Conservation (phyloP, 768 basidiomycete species). For the Kwoniella botswanensis region DNA sequence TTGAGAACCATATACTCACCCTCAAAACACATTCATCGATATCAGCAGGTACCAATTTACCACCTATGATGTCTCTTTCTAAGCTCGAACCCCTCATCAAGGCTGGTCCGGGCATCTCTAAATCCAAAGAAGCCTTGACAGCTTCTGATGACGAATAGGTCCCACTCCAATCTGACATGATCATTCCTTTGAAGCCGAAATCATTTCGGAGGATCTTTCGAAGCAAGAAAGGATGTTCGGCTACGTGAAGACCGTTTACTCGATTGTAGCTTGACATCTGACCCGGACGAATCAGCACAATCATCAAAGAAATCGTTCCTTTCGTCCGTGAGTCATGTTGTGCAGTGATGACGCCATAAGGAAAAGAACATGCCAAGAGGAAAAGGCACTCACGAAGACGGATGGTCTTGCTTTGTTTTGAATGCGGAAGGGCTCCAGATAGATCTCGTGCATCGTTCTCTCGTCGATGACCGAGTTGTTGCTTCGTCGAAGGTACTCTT, state of each 20-base stretch:
- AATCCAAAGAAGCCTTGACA: constrained; percentile 75
- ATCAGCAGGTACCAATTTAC: constrained; percentile 70
- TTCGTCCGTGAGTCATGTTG: neutral
- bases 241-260: constrained; percentile 73
- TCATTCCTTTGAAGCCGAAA: constrained; percentile 72
- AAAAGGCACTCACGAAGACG: constrained; percentile 66
- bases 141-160: constrained; percentile 69
- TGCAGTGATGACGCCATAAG: neutral
- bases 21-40: constrained; percentile 71
- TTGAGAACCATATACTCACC: constrained; percentile 56
- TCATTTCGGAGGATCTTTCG: constrained; percentile 71
- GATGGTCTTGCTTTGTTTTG: constrained; percentile 64
- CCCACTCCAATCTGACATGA: constrained; percentile 87
- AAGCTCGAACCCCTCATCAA: constrained; percentile 33
- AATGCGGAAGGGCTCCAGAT: constrained; percentile 70
- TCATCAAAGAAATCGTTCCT: neutral
- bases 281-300: neutral
- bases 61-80: constrained; percentile 61
- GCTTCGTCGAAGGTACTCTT: constrained; percentile 74
- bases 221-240: constrained; percentile 69
- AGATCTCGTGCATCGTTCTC: constrained; percentile 66
- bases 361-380: too few species aligned
- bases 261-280: constrained; percentile 61
- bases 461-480: constrained; percentile 63
- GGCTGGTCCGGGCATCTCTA: constrained; percentile 63